Evolutionary conservation across 208 protist genomes (phyloP).

Genomic region (Leishmania tarentolae): DNA sequence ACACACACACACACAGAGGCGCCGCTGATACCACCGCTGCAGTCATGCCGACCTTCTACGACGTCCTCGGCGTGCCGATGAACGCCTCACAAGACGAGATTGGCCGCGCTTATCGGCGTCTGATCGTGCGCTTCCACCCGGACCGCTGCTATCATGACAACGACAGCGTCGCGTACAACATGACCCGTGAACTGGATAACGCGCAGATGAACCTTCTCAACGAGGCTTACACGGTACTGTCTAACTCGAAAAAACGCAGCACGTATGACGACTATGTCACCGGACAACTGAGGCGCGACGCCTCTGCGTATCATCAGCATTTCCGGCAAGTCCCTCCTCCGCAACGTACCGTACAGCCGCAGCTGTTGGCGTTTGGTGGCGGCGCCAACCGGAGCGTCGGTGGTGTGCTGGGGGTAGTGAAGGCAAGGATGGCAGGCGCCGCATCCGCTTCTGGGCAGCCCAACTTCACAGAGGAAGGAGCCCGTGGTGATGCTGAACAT

Average conservation of each 20-base stretch:
- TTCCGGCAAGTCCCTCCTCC: not conserved
- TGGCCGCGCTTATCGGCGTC: conserved; percentile 16
- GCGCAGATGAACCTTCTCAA: conserved; percentile 7
- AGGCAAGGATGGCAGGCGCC: not conserved
- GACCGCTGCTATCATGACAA: conserved; percentile 34
- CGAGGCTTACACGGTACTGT: conserved; percentile 12
- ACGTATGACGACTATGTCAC: conserved; percentile 21
- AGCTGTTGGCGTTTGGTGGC: not conserved
- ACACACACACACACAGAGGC: not conserved
- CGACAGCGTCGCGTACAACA: conserved; percentile 30
- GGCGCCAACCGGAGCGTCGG: not conserved
- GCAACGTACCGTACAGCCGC: not conserved
- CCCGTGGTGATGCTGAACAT: not conserved
- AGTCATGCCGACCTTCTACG: conserved; percentile 30
- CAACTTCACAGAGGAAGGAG: not conserved
- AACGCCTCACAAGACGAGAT: conserved; percentile 18
- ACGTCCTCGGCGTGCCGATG: conserved; percentile 31
- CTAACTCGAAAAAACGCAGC: conserved; percentile 15
- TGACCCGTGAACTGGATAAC: conserved; percentile 2
- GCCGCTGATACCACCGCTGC: not conserved
- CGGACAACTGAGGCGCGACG: not conserved
- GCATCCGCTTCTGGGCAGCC: not conserved
- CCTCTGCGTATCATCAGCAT: not conserved
- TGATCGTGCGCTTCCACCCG: conserved; percentile 23
- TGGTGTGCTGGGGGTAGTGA: not conserved